Base-by-base conservation (phyloP, 441 rosid species). In the Gossypium schwendimanii region DNA sequence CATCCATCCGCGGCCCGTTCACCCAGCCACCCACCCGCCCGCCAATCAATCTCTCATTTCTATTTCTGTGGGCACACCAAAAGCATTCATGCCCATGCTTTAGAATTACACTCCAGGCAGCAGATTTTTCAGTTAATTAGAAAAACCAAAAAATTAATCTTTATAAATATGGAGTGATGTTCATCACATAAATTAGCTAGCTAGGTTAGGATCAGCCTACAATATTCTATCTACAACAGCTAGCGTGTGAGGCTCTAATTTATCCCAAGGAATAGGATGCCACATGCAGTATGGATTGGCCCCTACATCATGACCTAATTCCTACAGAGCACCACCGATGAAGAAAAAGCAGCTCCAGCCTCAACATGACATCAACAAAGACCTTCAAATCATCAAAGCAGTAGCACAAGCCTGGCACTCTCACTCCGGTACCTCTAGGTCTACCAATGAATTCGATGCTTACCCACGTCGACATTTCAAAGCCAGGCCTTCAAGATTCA, bases 401-500 rank as follows among this genome's bases (percentile, higher is more conserved):
- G 63, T 12, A 6, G 63, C 63, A 24, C 63, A 58, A 24, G 63
- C 63, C 10, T 58, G 63, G 63, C 39, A 24, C 63, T 58, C 63
- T 14, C 63, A 26, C 63, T 5, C 36, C 39, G 63, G 18, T 6
- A 26, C 33, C 63, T 28, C 63, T 12, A 28, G 41, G 1, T 26
- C 63, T 5, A 59, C 63, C 39, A 59, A 26, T 14, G 63, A 59
- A 59, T 59, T 59, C 63, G 63, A 59, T 59, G 63, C 63, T 26
- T 14, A 24, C 63, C 63, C 39, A 12, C 17, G 39, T 9, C 63
- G 78, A 81, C 21, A 71, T 91, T 78, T 83, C 80, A 89, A 88
- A 75, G 91, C 93, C 2, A 89, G 49, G 97, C 97, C 15, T 88
- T 78, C 82, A 62, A 83, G 97, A 69, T 93, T 93, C 90, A 85